Conservation (phyloP, 257 asterid species). For the Rauvolfia tetraphylla region DNA sequence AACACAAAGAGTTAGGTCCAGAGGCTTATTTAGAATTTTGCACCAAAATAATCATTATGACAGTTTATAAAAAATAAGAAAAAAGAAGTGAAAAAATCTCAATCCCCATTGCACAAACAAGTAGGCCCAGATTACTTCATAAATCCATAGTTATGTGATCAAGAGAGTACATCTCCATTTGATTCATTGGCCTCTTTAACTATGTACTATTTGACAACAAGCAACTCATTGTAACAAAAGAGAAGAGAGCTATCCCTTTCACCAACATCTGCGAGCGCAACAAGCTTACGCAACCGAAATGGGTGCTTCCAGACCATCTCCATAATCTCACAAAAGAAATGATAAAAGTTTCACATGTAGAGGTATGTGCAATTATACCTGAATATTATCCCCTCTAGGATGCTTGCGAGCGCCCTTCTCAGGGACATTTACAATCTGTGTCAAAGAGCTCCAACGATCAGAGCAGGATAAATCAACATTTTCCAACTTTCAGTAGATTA, state of each 20-base stretch:
- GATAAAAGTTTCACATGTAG: neutral
- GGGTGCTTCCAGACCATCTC: neutral
- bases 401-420: conserved; percentile 99
- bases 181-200: neutral
- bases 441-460: conserved; percentile 22
- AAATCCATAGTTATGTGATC: neutral
- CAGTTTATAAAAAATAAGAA: too few species aligned
- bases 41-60: neutral
- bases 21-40: neutral
- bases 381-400: conserved; percentile 99
- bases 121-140: neutral
- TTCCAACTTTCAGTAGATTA: neutral
- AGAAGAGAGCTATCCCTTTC: neutral
- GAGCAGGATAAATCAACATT: conserved; percentile 5
- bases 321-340: neutral
- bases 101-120: neutral
- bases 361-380: conserved; percentile 44
- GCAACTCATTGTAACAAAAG: neutral
- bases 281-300: neutral
- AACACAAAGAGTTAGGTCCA: neutral
- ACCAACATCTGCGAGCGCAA: neutral
- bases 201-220: neutral
- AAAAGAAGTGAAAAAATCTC: too few species aligned
- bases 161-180: neutral
- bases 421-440: conserved; percentile 96